Evolutionary conservation across 116 monocot species (phyloP), one percentile per base, ranked within the genome.

Genomic region (Papilionanthe hybrid): DNA sequence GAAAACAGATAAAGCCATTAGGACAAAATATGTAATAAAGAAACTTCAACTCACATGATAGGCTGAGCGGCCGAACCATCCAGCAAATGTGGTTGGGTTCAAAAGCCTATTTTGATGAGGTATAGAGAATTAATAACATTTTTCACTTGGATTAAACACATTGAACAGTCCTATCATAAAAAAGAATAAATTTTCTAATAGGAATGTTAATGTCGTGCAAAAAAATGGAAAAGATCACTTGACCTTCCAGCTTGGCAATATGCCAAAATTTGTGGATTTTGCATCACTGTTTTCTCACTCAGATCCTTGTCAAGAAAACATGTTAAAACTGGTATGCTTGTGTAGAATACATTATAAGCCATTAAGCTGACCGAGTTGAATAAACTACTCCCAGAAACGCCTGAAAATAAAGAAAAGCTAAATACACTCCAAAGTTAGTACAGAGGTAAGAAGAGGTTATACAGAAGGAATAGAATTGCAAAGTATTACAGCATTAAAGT

Each of bases 321-420:
- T 50, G 87, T 89, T 75, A 93, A 67, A 72, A 99, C 93, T 80
- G 99, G 99, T 74, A 99, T 86, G 81, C 99, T 99, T 23, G 99
- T 99, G 78, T 99, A 99, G 75, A 99, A 90, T 22, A 99, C 93
- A 85, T 99, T 99, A 76, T 99, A 99, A 60, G 99, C 99, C 99
- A 99, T 99, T 80, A 99, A 83, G 55, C 99, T 99, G 55, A 99
- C 86, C 49, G 99, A 95, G 76, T 94, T 99, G 83, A 99, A 94
- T 75, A 99, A 85, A 78, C 99, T 99, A 41, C 93, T 95, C 72
- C 99, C 99, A 84, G 99, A 94, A 28, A 99, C 82, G 65, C 99
- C 99, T 78, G 99, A 99, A 79, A 95, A 84, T 79, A 99, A 91
- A 28, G 99, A 99, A 83, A 99, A 99, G 25, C 99, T 99, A 75